Percentiles rank a stretch among this genome's conserved stretches.
These are phyloP conservation scores for Ascochyta lentis DNA, from an alignment of 2,329 filamentous ascomycete species.

Conservation along the genomic window DNA sequence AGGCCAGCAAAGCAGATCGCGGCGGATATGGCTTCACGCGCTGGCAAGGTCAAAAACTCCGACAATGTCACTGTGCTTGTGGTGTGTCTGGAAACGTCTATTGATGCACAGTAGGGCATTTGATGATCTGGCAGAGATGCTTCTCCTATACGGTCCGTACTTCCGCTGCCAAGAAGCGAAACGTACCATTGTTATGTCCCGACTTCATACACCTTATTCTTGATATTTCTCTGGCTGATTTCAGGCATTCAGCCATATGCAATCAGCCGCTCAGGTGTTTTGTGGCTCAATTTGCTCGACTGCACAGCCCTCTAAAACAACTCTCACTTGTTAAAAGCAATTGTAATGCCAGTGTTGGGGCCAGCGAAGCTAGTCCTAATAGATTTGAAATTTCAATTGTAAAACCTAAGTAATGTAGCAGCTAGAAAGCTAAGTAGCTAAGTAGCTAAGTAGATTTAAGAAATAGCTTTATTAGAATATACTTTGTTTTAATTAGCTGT, in stretches of 20 bases:
- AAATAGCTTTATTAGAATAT: too few species aligned
- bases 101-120: neutral
- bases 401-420: too few species aligned
- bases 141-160: neutral
- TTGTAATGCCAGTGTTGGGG: too few species aligned
- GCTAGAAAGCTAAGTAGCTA: too few species aligned
- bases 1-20: constrained; percentile 26
- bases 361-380: too few species aligned
- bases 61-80: constrained; percentile 35
- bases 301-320: neutral
- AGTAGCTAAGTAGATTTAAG: too few species aligned
- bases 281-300: neutral
- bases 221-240: neutral
- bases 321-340: neutral
- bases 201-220: neutral
- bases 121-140: neutral
- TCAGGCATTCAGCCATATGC: constrained; percentile 2
- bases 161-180: neutral
- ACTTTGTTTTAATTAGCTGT: too few species aligned
- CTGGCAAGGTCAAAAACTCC: constrained; percentile 22
- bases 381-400: too few species aligned
- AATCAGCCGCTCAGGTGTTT: constrained; percentile 1
- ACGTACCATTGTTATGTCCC: neutral
- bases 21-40: constrained; percentile 21
- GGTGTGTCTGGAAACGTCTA: constrained; percentile 14